Conservation (phyloP, 805 yeast genomes). For the Kodamaea restingae region DNA sequence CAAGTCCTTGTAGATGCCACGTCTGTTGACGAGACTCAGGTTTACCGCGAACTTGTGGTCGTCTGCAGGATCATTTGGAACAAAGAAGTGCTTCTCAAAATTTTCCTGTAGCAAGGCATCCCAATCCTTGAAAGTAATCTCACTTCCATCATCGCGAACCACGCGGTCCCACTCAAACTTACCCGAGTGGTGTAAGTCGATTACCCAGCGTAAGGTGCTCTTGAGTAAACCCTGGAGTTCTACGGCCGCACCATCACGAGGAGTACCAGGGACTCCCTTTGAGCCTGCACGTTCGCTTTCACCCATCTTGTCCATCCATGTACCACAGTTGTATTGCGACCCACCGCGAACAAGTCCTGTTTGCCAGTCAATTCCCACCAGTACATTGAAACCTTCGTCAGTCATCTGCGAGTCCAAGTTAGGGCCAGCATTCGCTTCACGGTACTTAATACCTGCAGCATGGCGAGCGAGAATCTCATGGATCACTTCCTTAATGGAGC, state of each 20-base stretch:
- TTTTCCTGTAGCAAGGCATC: slow-evolving; percentile 60
- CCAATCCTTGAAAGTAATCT: slow-evolving; percentile 65
- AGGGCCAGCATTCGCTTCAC: slow-evolving; percentile 95
- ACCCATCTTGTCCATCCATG: slow-evolving; percentile 99
- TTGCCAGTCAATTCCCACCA: slow-evolving; percentile 76
- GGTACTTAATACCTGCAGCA: slow-evolving; percentile 78
- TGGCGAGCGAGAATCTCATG: slow-evolving; percentile 84
- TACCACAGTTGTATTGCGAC: slow-evolving; percentile 89
- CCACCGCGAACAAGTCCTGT: slow-evolving; percentile 92
- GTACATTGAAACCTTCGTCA: slow-evolving; percentile 87
- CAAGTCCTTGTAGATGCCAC: slow-evolving; percentile 92
- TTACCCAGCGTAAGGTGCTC: slow-evolving; percentile 77
- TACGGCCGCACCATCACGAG: slow-evolving; percentile 94
- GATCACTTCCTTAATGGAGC: slow-evolving; percentile 69
- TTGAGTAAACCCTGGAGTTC: slow-evolving; percentile 88
- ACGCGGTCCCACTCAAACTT: slow-evolving; percentile 58
- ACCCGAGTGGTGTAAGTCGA: slow-evolving; percentile 50
- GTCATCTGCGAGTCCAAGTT: slow-evolving; percentile 87
- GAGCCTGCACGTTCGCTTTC: slow-evolving; percentile 80
- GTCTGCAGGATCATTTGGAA: slow-evolving; percentile 62
- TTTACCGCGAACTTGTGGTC: slow-evolving; percentile 64
- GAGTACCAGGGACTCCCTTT: slow-evolving; percentile 95
- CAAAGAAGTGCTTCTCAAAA: slow-evolving; percentile 75
- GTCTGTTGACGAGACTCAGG: slow-evolving; percentile 65
- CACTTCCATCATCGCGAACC: slow-evolving; percentile 51